Evolutionary conservation across 163 green algal genomes (phyloP), one percentile per base, ranked within the genome.

Genomic region (Scenedesmus sp.): DNA sequence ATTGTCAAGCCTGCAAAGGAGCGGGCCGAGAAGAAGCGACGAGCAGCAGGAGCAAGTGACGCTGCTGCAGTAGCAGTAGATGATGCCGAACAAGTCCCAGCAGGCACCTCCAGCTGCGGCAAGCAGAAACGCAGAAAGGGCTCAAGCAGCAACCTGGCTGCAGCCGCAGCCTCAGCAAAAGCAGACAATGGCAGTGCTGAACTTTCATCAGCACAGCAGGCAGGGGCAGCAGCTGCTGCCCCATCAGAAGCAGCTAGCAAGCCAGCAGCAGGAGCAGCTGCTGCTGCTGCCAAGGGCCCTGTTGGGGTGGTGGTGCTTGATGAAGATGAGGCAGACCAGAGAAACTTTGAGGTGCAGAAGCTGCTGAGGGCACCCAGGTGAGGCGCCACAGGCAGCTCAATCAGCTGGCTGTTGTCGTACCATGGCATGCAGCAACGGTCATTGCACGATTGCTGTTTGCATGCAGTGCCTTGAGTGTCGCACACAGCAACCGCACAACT

Each of bases 271-370:
- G 76, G 10, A 84, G 26, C 20, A 15, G 52, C n/a, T 62, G 81
- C 81, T 64, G 81, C 77, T 56, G 18, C 55, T 7, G 81, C 16
- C 54, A 62, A 86, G 5, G 55, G 3, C 3, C 88, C 82, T 54
- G 9, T 84, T 23, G 82, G 81, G 26, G 88, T 92, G n/a, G 9
- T 84, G 18, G 81, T 92, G 26, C 23, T 92, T 23, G 64, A 88
- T 16, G 64, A 89, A 20, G 81, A 18, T 10, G 62, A 76, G n/a
- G 52, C 62, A 9, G 81, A 92, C 20, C 82, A 73, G 23, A 46
- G 73, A 20, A 92, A 92, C 64, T 88, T 67, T 88, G 88, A 92
- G 81, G 82, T 93, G 83, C 64, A 79, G 66, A 86, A 86, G 67
- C 90, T 93, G 15, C 74, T 90, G 59, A 34, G 88, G 62, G 62